Percentiles rank a stretch among this genome's conserved stretches.
phyloP scores from a whole-genome alignment of 805 yeast genomes.

The Ogataea ganodermae region DNA sequence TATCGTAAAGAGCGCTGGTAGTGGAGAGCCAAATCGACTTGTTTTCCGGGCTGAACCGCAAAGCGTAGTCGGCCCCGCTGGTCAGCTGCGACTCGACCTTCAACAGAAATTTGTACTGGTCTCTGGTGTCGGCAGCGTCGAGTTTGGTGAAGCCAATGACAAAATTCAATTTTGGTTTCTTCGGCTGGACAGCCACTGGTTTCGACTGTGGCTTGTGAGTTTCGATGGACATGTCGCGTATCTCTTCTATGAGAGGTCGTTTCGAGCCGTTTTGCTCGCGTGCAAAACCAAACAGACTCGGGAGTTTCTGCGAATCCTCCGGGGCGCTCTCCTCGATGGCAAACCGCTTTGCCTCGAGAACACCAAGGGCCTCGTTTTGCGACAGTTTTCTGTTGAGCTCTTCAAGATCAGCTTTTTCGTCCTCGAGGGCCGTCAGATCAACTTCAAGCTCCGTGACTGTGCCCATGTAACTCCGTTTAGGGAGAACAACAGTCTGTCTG shows the following conservation, averaged over 20 bases:
- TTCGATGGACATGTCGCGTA: slow-evolving; percentile 24
- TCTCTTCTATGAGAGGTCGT: slow-evolving; percentile 58
- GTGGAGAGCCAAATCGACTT: slow-evolving; percentile 38
- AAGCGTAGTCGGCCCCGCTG: slow-evolving; percentile 37
- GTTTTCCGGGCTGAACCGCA: slow-evolving; percentile 30
- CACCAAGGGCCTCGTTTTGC: slow-evolving; percentile 44
- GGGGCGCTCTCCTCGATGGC: slow-evolving; percentile 8
- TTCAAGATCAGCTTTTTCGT: slow-evolving; percentile 36
- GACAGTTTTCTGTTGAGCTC: slow-evolving; percentile 35
- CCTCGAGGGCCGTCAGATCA: slow-evolving; percentile 45
- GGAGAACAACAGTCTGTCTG: slow-evolving; percentile 59
- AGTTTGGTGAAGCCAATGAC: slow-evolving; percentile 27
- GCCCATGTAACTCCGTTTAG: slow-evolving; percentile 77
- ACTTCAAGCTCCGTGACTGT: slow-evolving; percentile 47
- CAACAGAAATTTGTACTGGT: slow-evolving; percentile 20
- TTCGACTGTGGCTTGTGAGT: background rate
- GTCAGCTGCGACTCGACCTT: slow-evolving; percentile 30
- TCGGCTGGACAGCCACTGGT: background rate
- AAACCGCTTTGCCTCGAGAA: slow-evolving; percentile 42
- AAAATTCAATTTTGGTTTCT: slow-evolving; percentile 19
- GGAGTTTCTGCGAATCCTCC: slow-evolving; percentile 21
- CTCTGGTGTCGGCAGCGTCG: slow-evolving; percentile 25
- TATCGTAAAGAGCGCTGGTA: slow-evolving; percentile 26
- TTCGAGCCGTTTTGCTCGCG: slow-evolving; percentile 3
- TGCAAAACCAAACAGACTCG: slow-evolving; percentile 3